Conservation (phyloP, 2,329 filamentous ascomycete species). For the Penicillium sp. region DNA sequence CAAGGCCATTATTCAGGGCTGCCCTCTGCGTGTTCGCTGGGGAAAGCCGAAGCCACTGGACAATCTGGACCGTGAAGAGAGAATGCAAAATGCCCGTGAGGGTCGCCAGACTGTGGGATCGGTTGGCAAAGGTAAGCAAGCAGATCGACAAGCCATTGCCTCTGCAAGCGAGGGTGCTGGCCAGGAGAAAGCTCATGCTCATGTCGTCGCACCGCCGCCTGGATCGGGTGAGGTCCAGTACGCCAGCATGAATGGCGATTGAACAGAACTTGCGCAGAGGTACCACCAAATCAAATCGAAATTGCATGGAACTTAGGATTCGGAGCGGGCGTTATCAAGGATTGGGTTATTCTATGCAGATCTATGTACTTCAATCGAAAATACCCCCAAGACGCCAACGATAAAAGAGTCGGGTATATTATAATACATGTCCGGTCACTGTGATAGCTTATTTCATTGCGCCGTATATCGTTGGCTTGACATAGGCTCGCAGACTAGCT, state of each 20-base stretch:
- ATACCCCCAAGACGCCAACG: slow-evolving; percentile 36
- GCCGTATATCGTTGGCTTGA: neutral
- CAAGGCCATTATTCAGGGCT: slow-evolving; percentile 83
- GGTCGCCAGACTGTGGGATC: slow-evolving; percentile 60
- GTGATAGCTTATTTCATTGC: neutral
- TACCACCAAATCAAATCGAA: slow-evolving; percentile 25
- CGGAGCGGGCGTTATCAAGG: slow-evolving; percentile 35
- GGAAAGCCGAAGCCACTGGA: slow-evolving; percentile 89
- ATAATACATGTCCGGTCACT: slow-evolving; percentile 33
- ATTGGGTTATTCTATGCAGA: slow-evolving; percentile 29
- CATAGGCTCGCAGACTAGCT: neutral
- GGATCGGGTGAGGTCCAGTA: slow-evolving; percentile 77
- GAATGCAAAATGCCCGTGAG: slow-evolving; percentile 75
- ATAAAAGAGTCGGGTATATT: slow-evolving; percentile 38
- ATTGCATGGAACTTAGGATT: slow-evolving; percentile 27
- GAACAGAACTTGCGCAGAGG: slow-evolving; percentile 30
- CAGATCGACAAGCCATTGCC: slow-evolving; percentile 33
- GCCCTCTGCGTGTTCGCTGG: slow-evolving; percentile 87
- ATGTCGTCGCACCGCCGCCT: slow-evolving; percentile 70
- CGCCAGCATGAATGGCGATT: slow-evolving; percentile 80
- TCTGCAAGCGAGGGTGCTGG: slow-evolving; percentile 43
- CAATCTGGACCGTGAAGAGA: slow-evolving; percentile 82
- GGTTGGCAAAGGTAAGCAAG: slow-evolving; percentile 44
- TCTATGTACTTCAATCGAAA: slow-evolving; percentile 27
- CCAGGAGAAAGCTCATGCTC: slow-evolving; percentile 35